Percentiles rank a stretch among this genome's conserved stretches.
phyloP scores from a whole-genome alignment of 306 rosid genomes.

The Hippophae gyantsensis region DNA sequence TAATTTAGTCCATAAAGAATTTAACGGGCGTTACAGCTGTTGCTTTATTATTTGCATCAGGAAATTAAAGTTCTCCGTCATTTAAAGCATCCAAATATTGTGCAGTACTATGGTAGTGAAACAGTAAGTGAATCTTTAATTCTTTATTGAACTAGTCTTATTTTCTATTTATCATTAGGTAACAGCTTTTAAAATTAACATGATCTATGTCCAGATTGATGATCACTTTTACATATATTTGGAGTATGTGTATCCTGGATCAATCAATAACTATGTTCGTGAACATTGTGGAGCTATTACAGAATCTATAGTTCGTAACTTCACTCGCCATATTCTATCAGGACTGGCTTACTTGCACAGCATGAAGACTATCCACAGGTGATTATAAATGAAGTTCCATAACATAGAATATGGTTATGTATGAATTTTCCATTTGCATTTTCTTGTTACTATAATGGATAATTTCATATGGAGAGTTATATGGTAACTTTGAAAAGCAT shows the following conservation, averaged over 20 bases:
- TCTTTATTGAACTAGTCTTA: conserved; percentile 9
- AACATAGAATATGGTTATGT: not conserved
- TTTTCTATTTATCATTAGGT: conserved; percentile 3
- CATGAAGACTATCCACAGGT: conserved; percentile 83
- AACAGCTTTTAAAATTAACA: conserved; percentile 6
- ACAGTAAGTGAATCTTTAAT: conserved; percentile 37
- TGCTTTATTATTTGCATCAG: conserved; percentile 37
- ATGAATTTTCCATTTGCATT: not conserved
- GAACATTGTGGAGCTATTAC: conserved; percentile 68
- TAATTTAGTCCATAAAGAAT: not conserved
- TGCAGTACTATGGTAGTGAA: conserved; percentile 82
- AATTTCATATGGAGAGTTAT: no score
- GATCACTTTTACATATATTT: conserved; percentile 75
- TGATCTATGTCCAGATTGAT: conserved; percentile 42
- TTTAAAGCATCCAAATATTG: conserved; percentile 77
- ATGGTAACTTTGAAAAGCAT: no score
- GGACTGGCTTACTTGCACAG: conserved; percentile 76
- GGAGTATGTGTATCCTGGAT: conserved; percentile 87
- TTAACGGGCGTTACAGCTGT: conserved; percentile 16
- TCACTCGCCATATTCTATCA: conserved; percentile 69
- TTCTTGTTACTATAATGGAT: not conserved
- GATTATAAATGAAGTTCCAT: conserved; percentile 7
- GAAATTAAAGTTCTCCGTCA: conserved; percentile 72
- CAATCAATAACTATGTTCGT: conserved; percentile 61
- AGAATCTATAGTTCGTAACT: conserved; percentile 76